phyloP scores from a whole-genome alignment of 768 basidiomycete species.

The Hypholoma sublateritium region DNA sequence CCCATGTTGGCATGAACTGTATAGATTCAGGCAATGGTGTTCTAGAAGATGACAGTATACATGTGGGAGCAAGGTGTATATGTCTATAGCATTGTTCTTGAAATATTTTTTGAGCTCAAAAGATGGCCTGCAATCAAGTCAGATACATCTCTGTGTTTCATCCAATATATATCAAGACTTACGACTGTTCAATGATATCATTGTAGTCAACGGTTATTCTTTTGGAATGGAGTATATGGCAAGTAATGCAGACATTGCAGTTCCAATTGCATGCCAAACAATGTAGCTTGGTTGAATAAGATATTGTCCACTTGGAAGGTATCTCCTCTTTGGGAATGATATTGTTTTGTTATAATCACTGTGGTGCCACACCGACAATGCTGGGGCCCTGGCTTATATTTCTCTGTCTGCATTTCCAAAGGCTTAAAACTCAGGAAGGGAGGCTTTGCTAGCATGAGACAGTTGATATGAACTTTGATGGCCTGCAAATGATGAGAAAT shows the following conservation, averaged over 20 bases:
- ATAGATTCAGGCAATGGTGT: too few relatives aligned
- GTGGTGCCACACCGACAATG: slow-evolving; percentile 1
- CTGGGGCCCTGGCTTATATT: background rate
- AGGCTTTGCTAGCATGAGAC: background rate
- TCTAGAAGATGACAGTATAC: too few relatives aligned
- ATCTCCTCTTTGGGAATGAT: slow-evolving; percentile 1
- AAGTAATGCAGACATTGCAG: background rate
- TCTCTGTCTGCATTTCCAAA: background rate
- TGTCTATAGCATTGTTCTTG: background rate
- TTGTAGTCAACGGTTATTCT: slow-evolving; percentile 7
- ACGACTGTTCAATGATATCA: slow-evolving; percentile 1
- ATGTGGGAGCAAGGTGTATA: background rate
- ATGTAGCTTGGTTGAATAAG: background rate
- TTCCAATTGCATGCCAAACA: background rate
- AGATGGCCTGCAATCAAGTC: background rate
- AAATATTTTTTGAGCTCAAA: background rate
- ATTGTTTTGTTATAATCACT: slow-evolving; percentile 5
- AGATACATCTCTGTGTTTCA: background rate
- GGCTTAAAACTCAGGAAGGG: background rate
- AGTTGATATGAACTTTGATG: too few relatives aligned
- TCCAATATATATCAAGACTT: background rate
- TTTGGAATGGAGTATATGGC: background rate
- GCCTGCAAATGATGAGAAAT: too few relatives aligned
- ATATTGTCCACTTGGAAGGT: slow-evolving; percentile 7
- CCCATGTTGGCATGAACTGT: too few relatives aligned